Conservation (phyloP, 148 eudicot genomes). For the Suaeda aralocaspica region DNA sequence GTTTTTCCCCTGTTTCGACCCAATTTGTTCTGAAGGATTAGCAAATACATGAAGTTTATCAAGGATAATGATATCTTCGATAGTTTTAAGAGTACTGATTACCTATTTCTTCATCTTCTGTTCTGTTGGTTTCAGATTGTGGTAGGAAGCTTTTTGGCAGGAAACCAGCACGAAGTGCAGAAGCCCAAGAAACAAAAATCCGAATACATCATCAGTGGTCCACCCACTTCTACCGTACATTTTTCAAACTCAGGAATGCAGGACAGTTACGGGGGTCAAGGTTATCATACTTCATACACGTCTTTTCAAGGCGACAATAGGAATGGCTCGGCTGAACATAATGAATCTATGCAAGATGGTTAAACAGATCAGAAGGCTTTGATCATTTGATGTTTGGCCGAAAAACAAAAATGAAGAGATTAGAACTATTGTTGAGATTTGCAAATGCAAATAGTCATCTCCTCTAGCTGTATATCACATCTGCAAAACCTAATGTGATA, state of each 20-base stretch:
- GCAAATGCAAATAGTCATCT: background rate
- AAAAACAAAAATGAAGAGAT: background rate
- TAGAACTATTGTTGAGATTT: background rate
- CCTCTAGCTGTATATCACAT: constrained; percentile 6
- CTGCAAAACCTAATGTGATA: constrained; percentile 15
- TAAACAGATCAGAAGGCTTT: constrained; percentile 1
- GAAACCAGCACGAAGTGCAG: constrained; percentile 79
- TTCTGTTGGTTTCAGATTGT: constrained; percentile 51
- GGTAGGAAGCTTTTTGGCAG: constrained; percentile 85
- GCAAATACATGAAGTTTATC: no score
- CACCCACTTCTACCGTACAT: constrained; percentile 45
- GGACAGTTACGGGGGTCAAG: constrained; percentile 37
- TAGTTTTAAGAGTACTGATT: background rate
- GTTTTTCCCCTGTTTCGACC: no score
- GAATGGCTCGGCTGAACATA: constrained; percentile 55
- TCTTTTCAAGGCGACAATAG: constrained; percentile 56
- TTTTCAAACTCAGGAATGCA: constrained; percentile 44
- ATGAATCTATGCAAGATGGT: constrained; percentile 32
- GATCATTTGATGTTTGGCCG: background rate
- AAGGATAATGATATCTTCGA: background rate
- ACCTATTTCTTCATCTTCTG: background rate
- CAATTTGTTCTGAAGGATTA: no score
- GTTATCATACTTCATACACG: constrained; percentile 28
- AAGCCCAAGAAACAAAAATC: constrained; percentile 70
- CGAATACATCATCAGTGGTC: constrained; percentile 33